Evolutionary conservation across 345 rosid genomes (phyloP).

Genomic region (Tarenaya hassleriana): DNA sequence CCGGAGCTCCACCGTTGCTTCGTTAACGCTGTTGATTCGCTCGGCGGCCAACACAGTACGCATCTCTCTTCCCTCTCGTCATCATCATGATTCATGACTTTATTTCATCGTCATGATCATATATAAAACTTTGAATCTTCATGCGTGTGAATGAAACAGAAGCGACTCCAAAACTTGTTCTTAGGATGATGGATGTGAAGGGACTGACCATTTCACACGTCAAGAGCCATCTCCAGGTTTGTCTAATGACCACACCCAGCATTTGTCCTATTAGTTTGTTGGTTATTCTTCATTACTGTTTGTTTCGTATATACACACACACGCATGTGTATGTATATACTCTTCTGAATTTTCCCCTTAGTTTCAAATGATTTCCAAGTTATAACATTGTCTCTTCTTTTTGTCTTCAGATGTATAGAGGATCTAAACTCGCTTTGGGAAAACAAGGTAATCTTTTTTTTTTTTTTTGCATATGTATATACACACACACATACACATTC

Average conservation of each 20-base stretch:
- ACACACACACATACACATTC: not conserved
- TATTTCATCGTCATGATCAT: not conserved
- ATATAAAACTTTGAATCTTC: constrained; percentile 8
- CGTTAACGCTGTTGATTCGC: constrained; percentile 77
- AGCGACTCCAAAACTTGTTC: constrained; percentile 96
- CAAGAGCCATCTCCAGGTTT: constrained; percentile 96
- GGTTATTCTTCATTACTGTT: too few relatives aligned
- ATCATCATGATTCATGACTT: constrained; percentile 9
- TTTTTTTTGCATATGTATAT: not conserved
- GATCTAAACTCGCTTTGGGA: constrained; percentile 68
- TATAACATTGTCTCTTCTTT: not conserved
- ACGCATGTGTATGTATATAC: not conserved
- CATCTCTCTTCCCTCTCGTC: not conserved
- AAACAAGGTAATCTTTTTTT: constrained; percentile 55
- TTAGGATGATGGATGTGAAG: constrained; percentile 92
- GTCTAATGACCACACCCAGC: too few relatives aligned
- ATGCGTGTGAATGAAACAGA: constrained; percentile 28
- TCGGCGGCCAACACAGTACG: constrained; percentile 87
- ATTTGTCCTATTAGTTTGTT: too few relatives aligned
- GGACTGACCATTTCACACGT: constrained; percentile 98
- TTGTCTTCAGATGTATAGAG: constrained; percentile 75
- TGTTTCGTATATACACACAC: too few relatives aligned
- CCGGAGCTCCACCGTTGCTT: constrained; percentile 94
- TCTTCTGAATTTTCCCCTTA: too few relatives aligned
- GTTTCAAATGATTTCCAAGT: too few relatives aligned